Base-by-base conservation (phyloP, 1,284 basidiomycete species). In the Heterobasidion occidentale region DNA sequence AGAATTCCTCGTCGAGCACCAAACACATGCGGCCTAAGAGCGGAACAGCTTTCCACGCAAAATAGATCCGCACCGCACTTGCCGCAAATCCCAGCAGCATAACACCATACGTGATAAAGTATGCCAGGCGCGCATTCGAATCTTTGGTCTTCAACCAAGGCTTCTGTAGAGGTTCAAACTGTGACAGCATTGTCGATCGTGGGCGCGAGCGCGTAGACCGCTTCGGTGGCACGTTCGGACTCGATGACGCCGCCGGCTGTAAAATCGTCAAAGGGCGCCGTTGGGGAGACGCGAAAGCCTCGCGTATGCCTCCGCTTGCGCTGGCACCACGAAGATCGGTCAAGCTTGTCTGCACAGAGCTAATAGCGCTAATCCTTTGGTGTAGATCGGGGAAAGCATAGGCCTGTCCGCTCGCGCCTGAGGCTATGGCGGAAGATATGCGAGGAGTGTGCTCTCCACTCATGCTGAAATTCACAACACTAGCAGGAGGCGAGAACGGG, bases 1-100 rank as follows among this genome's bases (percentile, higher is more conserved):
- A 67, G 64, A 94, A 94, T 57, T 91, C 73, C 63, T 94, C 92
- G 51, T 91, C 78, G 60, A 95, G 72, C 17, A 93, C 84, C 45
- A 84, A 71, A 62, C 92, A 94, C 57, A 90, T 65, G 58, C 80
- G 79, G 2, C 76, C 77, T 19, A 88, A 68, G 53, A 81, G 59
- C 11, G 74, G 73, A 2, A 85, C 81, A 57, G 74, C 72, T 51
- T 65, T 70, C 71, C 77, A 87, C 7, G 78, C 79, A 48, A 78
- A 74, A 65, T 77, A 88, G 60, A 77, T 78, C 8, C 79, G 74
- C 7, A 81, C 46, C 33, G 71, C 81, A 55, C 78, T 80, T 52
- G 70, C 79, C 51, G 71, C 74, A 51, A 84, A 59, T 19, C 83
- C 84, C 36, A 86, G 60, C 60, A 80, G 67, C 36, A 77, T 76